These are phyloP conservation scores for Pestalotiopsis sp. DNA, from an alignment of 2,329 filamentous ascomycete species.

Conservation along the genomic window DNA sequence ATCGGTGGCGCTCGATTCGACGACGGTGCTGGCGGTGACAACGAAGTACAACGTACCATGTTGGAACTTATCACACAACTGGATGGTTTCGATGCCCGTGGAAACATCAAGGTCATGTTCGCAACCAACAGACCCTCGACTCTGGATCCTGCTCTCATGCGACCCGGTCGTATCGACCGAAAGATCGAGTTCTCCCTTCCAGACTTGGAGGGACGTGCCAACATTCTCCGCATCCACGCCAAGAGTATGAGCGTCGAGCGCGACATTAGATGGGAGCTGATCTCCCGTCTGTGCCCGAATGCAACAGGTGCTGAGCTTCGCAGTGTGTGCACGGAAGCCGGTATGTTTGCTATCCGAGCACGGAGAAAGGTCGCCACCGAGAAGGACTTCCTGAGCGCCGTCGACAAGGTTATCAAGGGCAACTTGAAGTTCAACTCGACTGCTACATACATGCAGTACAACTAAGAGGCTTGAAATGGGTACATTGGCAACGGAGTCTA, in stretches of 20 bases:
- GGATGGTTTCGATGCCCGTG: conserved; percentile 92
- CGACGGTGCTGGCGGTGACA: conserved; percentile 94
- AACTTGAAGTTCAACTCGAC: conserved; percentile 99
- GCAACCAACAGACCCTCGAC: conserved; percentile 96
- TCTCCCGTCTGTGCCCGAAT: conserved; percentile 95
- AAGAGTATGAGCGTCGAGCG: conserved; percentile 99
- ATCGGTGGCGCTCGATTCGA: conserved; percentile 96
- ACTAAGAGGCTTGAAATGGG: conserved; percentile 56
- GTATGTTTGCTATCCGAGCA: conserved; percentile 96
- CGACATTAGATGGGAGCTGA: conserved; percentile 98
- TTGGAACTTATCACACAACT: conserved; percentile 96
- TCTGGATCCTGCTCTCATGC: conserved; percentile 94
- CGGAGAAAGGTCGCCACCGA: conserved; percentile 96
- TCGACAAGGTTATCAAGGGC: conserved; percentile 99
- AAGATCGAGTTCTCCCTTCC: conserved; percentile 99
- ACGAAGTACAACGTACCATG: conserved; percentile 98
- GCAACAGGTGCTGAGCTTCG: conserved; percentile 94
- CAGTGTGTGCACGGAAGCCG: conserved; percentile 96
- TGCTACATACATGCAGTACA: conserved; percentile 98
- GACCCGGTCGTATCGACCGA: conserved; percentile 94
- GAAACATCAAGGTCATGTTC: conserved; percentile 99
- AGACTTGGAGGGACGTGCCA: conserved; percentile 94
- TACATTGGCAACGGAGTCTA: conserved; percentile 6
- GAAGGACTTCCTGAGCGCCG: conserved; percentile 97
- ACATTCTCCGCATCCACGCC: conserved; percentile 96